phyloP scores from a whole-genome alignment of 73 alveolate species.

The Symbiodinium pilosum region DNA sequence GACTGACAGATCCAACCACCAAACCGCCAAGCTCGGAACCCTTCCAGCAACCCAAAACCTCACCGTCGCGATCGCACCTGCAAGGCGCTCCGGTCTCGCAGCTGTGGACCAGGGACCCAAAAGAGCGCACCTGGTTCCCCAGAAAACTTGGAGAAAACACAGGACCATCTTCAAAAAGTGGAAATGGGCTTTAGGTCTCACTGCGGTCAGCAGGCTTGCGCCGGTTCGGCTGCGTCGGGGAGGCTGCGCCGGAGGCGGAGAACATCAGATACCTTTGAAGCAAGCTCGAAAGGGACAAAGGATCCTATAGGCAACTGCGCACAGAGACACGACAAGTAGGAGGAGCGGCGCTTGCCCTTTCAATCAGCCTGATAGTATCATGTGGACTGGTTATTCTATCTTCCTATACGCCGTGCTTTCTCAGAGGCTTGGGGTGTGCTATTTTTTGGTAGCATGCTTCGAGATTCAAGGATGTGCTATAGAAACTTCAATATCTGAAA shows the following conservation, averaged over 20 bases:
- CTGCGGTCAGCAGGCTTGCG: not conserved
- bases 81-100: conserved; percentile 39
- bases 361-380: too few relatives aligned
- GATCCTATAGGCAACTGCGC: not conserved
- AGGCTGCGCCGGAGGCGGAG: not conserved
- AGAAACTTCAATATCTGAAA: too few relatives aligned
- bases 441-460: too few relatives aligned
- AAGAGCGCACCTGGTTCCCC: conserved; percentile 35
- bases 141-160: not conserved
- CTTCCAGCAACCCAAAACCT: too few relatives aligned
- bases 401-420: too few relatives aligned
- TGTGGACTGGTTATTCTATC: too few relatives aligned
- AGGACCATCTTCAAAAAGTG: not conserved
- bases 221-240: not conserved
- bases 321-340: not conserved
- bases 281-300: not conserved
- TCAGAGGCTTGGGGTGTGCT: too few relatives aligned
- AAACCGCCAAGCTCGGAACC: too few relatives aligned
- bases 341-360: too few relatives aligned
- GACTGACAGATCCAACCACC: too few relatives aligned
- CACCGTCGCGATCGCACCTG: conserved; percentile 38
- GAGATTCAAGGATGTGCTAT: too few relatives aligned
- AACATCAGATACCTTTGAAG: not conserved
- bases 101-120: conserved; percentile 85
- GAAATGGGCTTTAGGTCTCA: not conserved